Percentiles rank a stretch among this genome's conserved stretches.
Evolutionary conservation across 495 filamentous ascomycete genomes (phyloP).

Genomic region (Xylaria curta): DNA sequence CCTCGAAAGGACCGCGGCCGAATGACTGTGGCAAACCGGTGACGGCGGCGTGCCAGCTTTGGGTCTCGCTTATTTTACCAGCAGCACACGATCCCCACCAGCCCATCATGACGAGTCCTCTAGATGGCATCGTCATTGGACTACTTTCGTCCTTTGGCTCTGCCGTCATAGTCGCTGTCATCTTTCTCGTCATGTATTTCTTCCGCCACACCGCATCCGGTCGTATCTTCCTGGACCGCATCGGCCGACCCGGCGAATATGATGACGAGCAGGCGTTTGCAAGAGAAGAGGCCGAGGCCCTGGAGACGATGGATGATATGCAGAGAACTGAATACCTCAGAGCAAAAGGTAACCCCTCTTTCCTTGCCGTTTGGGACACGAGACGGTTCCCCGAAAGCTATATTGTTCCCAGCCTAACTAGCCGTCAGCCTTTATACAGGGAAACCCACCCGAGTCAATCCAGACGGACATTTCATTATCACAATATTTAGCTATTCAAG

Average conservation of each 20-base stretch:
- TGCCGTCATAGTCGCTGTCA: slow-evolving; percentile 77
- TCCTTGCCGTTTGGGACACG: neutral
- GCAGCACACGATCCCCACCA: slow-evolving; percentile 10
- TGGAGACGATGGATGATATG: slow-evolving; percentile 96
- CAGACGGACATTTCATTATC: slow-evolving; percentile 97
- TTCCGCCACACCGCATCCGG: slow-evolving; percentile 89
- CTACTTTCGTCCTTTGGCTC: slow-evolving; percentile 97
- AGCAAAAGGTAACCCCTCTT: slow-evolving; percentile 80
- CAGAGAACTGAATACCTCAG: slow-evolving; percentile 87
- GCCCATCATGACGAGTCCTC: slow-evolving; percentile 40
- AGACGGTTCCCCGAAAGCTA: neutral
- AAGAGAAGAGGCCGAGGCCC: slow-evolving; percentile 90
- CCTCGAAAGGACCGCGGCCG: slow-evolving; percentile 39
- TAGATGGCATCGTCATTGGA: slow-evolving; percentile 89
- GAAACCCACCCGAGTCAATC: slow-evolving; percentile 91
- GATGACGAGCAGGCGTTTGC: slow-evolving; percentile 95
- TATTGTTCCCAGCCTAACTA: slow-evolving; percentile 23
- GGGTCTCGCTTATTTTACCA: slow-evolving; percentile 28
- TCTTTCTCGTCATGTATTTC: slow-evolving; percentile 90
- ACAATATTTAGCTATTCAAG: slow-evolving; percentile 96
- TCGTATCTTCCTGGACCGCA: slow-evolving; percentile 90
- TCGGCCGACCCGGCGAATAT: slow-evolving; percentile 93
- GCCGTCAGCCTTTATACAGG: slow-evolving; percentile 82
- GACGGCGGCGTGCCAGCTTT: slow-evolving; percentile 40
- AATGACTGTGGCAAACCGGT: slow-evolving; percentile 40